phyloP scores from a whole-genome alignment of 2,329 filamentous ascomycete species.

The Aureobasidium pullulans region DNA sequence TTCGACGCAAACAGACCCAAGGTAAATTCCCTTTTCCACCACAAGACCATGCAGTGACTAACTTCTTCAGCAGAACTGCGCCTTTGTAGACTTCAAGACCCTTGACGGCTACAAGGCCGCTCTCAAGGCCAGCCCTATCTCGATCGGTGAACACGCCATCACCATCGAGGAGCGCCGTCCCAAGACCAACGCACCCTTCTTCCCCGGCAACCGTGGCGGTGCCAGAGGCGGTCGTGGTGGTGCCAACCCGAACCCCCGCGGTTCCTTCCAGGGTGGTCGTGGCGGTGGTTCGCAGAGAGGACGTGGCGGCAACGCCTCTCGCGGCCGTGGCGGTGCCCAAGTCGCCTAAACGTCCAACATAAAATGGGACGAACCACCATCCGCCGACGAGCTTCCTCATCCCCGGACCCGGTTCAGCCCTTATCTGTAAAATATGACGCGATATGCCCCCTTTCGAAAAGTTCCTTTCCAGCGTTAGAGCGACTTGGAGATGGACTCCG shows the following conservation, averaged over 20 bases:
- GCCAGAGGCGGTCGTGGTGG: slow-evolving; percentile 37
- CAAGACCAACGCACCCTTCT: slow-evolving; percentile 31
- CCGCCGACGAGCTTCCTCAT: neutral
- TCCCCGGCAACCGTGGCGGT: slow-evolving; percentile 29
- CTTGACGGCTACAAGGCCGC: slow-evolving; percentile 76
- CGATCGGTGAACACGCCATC: slow-evolving; percentile 73
- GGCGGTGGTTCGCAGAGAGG: slow-evolving; percentile 47
- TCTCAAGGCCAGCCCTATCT: slow-evolving; percentile 75
- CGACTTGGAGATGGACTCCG: slow-evolving; percentile 10
- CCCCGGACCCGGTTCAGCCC: neutral
- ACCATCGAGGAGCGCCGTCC: slow-evolving; percentile 82
- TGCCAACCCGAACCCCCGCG: slow-evolving; percentile 42
- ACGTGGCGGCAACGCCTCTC: slow-evolving; percentile 27
- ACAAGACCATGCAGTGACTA: neutral
- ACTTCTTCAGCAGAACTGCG: slow-evolving; percentile 64
- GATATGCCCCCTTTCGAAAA: slow-evolving; percentile 13
- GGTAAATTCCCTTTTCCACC: slow-evolving; percentile 44
- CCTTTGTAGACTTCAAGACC: slow-evolving; percentile 88
- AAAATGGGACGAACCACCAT: neutral
- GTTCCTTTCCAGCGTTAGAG: slow-evolving; percentile 13
- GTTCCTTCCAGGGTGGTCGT: slow-evolving; percentile 62
- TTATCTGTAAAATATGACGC: slow-evolving; percentile 13
- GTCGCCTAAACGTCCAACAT: slow-evolving; percentile 16
- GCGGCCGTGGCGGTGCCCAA: slow-evolving; percentile 22
- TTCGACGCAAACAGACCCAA: slow-evolving; percentile 63